Conservation (phyloP, 768 basidiomycete species). For the Amanita muscaria region DNA sequence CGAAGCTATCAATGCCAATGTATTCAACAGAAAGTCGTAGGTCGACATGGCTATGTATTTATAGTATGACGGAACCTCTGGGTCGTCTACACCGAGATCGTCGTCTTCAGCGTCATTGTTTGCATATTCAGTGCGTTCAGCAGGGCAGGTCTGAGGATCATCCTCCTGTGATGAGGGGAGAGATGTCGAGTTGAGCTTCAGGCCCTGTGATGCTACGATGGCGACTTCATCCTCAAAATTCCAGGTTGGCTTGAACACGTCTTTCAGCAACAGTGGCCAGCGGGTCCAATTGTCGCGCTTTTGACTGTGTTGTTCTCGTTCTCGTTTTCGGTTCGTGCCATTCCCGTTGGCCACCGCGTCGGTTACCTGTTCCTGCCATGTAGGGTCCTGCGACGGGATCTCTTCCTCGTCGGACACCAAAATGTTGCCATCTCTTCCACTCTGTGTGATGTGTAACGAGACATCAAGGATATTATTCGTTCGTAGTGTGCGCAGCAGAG, state of each 20-base stretch:
- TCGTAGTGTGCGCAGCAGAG: constrained; percentile 56
- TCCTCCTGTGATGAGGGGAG: background rate
- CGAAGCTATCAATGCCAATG: constrained; percentile 45
- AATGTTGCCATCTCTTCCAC: constrained; percentile 1
- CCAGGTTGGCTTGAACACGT: constrained; percentile 65
- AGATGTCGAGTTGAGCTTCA: constrained; percentile 14
- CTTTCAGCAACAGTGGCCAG: constrained; percentile 61
- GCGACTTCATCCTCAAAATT: constrained; percentile 59
- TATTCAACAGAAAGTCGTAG: constrained; percentile 36
- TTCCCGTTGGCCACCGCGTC: background rate
- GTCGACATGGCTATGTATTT: constrained; percentile 34
- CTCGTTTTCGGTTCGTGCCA: constrained; percentile 15
- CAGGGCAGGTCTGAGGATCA: background rate
- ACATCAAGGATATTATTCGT: constrained; percentile 51
- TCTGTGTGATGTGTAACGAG: constrained; percentile 33
- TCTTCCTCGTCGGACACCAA: constrained; percentile 19
- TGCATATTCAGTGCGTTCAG: background rate
- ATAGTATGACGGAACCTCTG: constrained; percentile 22
- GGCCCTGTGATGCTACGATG: constrained; percentile 31
- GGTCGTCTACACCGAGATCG: constrained; percentile 22
- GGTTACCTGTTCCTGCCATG: background rate
- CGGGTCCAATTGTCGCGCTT: constrained; percentile 56
- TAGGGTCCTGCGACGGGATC: no score
- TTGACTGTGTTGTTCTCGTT: constrained; percentile 11
- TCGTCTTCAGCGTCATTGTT: constrained; percentile 16